Base-by-base conservation (phyloP, 2,329 filamentous ascomycete species). In the Aureobasidium musti region DNA sequence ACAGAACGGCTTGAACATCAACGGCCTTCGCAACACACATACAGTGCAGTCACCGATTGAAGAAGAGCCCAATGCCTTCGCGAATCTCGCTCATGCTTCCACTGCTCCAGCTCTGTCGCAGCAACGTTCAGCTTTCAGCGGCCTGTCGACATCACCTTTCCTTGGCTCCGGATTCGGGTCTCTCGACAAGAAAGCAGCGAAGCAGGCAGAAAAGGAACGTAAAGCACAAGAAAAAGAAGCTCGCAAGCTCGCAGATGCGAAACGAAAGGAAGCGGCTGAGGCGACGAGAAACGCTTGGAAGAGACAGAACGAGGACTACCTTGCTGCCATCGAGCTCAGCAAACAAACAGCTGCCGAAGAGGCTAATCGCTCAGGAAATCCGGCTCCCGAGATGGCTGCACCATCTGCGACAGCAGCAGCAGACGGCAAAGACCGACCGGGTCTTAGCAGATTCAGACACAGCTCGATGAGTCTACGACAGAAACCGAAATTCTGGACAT, bases 381-480 rank as follows among this genome's bases (percentile, higher is more conserved):
- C 64, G 5, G 26, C 26, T 39, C 26, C 54, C 17, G 37, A 52
- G 23, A 57, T 45, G 39, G 52, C 49, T 21, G 39, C 43, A 65
- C 69, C 53, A 21, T 14, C 43, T 49, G 43, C 56, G 35, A 67
- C 47, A 30, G 68, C 52, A 67, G 59, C 23, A 67, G 56, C 11
- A n/a, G 45, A 50, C n/a, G 35, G 14, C 67, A 73, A 52, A 30
- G n/a, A 72, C 67, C 57, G 68, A 68, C 54, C 69, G 70, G 26
- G 65, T 21, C 65, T 67, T 53, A 77, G 74, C 75, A 60, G 77
- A 52, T 87, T 90, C 70, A 86, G 88, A 71, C 70, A 88, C 65
- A 87, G 87, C 11, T 91, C 89, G 76, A 94, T 91, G 80, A 92
- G 91, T 69, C 84, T 96, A 80, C 86, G 90, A 57, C 86, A 89